A percentile compares a stretch with the other conserved stretches of the same genome.
phyloP scores from a whole-genome alignment of 345 rosid species.

The Salix caprea region DNA sequence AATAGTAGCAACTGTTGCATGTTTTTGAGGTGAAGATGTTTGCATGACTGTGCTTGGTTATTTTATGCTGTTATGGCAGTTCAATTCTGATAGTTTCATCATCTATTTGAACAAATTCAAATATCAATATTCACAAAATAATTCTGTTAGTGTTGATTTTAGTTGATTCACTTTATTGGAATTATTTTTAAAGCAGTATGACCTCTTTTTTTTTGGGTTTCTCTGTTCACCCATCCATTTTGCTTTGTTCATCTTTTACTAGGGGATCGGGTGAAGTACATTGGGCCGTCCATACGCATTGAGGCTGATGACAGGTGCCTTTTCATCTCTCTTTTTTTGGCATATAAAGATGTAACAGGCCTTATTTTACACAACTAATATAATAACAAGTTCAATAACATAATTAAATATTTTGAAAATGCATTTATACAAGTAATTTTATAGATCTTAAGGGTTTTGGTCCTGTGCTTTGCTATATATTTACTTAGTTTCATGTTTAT shows the following conservation, averaged over 20 bases:
- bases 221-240: background rate
- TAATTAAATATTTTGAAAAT: background rate
- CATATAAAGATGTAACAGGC: background rate
- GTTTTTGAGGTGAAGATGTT: background rate
- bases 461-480: too few species aligned
- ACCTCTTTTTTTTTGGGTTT: background rate
- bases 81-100: background rate
- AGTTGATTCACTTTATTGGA: background rate
- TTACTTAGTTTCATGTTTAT: too few species aligned
- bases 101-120: background rate
- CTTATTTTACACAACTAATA: background rate
- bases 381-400: background rate
- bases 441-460: background rate
- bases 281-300: conserved; percentile 49
- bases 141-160: background rate
- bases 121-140: background rate
- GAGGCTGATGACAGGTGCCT: conserved; percentile 68
- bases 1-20: background rate
- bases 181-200: background rate
- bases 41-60: background rate
- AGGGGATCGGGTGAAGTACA: conserved; percentile 93
- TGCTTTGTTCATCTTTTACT: conserved; percentile 8
- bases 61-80: background rate
- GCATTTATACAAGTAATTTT: background rate
- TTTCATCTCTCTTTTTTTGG: background rate